phyloP scores from a whole-genome alignment of 2,329 filamentous ascomycete genomes.

The Fusarium heterosporum region DNA sequence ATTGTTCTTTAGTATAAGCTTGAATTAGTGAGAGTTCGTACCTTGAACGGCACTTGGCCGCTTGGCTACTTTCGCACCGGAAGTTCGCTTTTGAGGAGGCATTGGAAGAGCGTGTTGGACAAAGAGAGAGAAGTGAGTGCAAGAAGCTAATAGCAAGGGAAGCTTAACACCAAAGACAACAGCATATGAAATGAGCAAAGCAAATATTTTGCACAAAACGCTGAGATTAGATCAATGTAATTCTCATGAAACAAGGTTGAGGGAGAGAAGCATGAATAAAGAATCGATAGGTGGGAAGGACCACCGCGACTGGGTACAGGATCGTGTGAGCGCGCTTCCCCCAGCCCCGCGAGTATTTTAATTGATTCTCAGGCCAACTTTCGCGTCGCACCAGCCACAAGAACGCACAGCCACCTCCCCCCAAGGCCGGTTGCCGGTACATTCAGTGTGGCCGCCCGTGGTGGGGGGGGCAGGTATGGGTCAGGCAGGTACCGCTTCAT shows the following conservation, averaged over 20 bases:
- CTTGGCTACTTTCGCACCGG: slow-evolving; percentile 31
- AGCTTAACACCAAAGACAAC: slow-evolving; percentile 17
- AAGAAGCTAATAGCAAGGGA: not conserved
- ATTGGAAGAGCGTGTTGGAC: slow-evolving; percentile 34
- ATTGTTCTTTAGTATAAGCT: not conserved
- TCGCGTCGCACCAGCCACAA: slow-evolving; percentile 28
- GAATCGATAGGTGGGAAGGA: slow-evolving; percentile 28
- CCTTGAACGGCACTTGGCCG: slow-evolving; percentile 58
- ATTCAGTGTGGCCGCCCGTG: too few species aligned
- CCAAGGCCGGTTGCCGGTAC: too few species aligned
- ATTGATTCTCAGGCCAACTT: slow-evolving; percentile 39
- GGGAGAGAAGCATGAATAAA: slow-evolving; percentile 4
- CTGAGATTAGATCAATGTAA: slow-evolving; percentile 20
- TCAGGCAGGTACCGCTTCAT: slow-evolving; percentile 10
- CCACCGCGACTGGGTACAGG: slow-evolving; percentile 30
- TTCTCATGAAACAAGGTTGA: slow-evolving; percentile 12
- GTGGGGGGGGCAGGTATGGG: too few species aligned
- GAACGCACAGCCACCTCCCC: not conserved
- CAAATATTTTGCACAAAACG: slow-evolving; percentile 17
- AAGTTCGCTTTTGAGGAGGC: slow-evolving; percentile 38
- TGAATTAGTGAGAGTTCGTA: slow-evolving; percentile 34
- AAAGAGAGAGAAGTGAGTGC: not conserved
- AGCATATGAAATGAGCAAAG: slow-evolving; percentile 10
- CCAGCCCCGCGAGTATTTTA: slow-evolving; percentile 49
- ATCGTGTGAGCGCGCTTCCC: slow-evolving; percentile 16